phyloP scores from a whole-genome alignment of 2,329 filamentous ascomycete genomes.

The Hawksworthiomyces lignivorus region DNA sequence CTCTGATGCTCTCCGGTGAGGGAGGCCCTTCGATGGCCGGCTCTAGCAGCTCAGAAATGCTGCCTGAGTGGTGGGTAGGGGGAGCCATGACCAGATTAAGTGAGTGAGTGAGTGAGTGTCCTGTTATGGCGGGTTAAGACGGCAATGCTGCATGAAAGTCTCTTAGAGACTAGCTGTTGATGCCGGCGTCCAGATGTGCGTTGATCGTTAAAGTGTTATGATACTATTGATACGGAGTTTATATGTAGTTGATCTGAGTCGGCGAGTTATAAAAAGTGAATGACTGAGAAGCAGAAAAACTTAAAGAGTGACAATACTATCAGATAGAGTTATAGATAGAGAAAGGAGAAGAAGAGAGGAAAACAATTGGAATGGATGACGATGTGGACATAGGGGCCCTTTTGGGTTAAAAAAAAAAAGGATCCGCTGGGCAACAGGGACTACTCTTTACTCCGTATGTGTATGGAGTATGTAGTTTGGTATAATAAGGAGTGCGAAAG shows the following conservation, averaged over 20 bases:
- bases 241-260: neutral
- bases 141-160: neutral
- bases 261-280: neutral
- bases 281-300: conserved; percentile 7
- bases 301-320: conserved; percentile 12
- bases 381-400: conserved; percentile 9
- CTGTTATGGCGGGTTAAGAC: neutral
- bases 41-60: conserved; percentile 40
- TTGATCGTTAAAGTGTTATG: neutral
- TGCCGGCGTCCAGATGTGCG: neutral
- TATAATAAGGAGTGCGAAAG: neutral
- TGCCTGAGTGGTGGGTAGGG: conserved; percentile 11
- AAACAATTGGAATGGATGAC: conserved; percentile 1
- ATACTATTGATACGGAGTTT: neutral
- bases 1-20: conserved; percentile 51
- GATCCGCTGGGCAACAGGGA: neutral
- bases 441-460: too few relatives aligned
- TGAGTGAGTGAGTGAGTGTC: conserved; percentile 4
- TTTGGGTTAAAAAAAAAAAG: conserved; percentile 7
- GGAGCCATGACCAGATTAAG: conserved; percentile 7
- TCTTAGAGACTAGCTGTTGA: neutral
- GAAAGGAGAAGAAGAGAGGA: conserved; percentile 2
- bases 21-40: conserved; percentile 54
- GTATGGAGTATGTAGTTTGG: too few relatives aligned
- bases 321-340: neutral